phyloP scores from a whole-genome alignment of 176 grass and related monocot genomes.

The Olyra latifolia region DNA sequence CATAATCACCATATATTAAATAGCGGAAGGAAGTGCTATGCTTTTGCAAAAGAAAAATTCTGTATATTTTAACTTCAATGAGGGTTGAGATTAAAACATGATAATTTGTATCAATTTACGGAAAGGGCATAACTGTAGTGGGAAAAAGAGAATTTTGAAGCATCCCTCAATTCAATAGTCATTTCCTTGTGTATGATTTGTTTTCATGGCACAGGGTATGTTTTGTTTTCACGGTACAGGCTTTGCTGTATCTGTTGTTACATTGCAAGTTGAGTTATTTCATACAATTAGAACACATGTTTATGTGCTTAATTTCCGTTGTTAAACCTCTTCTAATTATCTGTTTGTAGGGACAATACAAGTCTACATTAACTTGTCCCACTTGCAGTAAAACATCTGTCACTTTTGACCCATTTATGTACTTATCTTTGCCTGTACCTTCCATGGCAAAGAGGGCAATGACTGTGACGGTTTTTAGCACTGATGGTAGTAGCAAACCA shows the following conservation, averaged over 20 bases:
- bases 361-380: constrained; percentile 85
- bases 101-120: not conserved
- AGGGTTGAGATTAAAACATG: constrained; percentile 16
- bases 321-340: constrained; percentile 39
- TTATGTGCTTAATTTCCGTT: not conserved
- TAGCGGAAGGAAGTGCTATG: not conserved
- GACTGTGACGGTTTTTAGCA: constrained; percentile 84
- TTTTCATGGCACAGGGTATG: not conserved
- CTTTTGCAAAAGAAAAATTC: not conserved
- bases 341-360: constrained; percentile 88
- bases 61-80: not conserved
- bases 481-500: constrained; percentile 66
- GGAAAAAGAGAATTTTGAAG: constrained; percentile 3
- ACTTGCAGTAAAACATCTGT: constrained; percentile 74
- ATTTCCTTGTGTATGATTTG: constrained; percentile 26
- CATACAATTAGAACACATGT: not conserved
- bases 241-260: not conserved
- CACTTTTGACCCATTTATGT: constrained; percentile 98
- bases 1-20: not conserved
- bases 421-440: constrained; percentile 90
- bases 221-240: not conserved
- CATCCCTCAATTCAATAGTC: not conserved
- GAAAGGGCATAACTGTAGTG: not conserved
- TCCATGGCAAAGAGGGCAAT: constrained; percentile 72
- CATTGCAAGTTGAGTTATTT: constrained; percentile 20